Base-by-base conservation (phyloP, 495 filamentous ascomycete species). In the Halenospora varia region DNA sequence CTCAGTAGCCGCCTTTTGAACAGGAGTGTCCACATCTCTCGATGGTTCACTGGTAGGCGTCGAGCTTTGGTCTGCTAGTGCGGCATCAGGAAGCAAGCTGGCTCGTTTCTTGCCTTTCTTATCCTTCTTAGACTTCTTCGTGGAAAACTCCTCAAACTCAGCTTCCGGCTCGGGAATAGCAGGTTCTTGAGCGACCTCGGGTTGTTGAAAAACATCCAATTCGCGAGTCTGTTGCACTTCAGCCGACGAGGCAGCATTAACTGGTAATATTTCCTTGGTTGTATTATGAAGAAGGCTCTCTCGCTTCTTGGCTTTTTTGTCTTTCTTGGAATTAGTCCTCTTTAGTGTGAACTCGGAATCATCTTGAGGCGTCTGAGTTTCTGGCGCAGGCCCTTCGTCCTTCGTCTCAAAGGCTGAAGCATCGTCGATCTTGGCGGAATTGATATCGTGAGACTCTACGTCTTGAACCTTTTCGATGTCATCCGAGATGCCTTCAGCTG, bases 201-300 rank as follows among this genome's bases (percentile, higher is more conserved):
- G 29, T 35, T 35, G 10, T 10, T 3, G 3, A 13, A n/a, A 8
- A 10, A n/a, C 18, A 25, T 49, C n/a, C 40, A 49, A 48, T 62
- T 60, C 57, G 57, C 71, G 70, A 59, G 60, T 57, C 73, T 62
- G 49, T 60, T 69, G 70, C 72, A 78, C 70, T 74, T 75, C 70
- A n/a, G n/a, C n/a, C n/a, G n/a, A n/a, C n/a, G n/a, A n/a, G n/a
- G n/a, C n/a, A n/a, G n/a, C n/a, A n/a, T 73, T 35, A 6, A 35
- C 29, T 35, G 29, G 29, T 6, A 35, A 13, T 35, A 35, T 35
- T 35, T 35, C 29, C 4, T 35, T 13, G 29, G 29, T 35, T 13
- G 29, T 35, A 35, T 13, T 35, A 35, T 35, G 29, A 35, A 35
- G 29, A 13, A 35, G 29, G 29, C 29, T 35, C 6, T 35, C 29